Percentiles rank a stretch among this genome's conserved stretches.
phyloP scores from a whole-genome alignment of 345 rosid genomes.

The Salix arbutifolia region DNA sequence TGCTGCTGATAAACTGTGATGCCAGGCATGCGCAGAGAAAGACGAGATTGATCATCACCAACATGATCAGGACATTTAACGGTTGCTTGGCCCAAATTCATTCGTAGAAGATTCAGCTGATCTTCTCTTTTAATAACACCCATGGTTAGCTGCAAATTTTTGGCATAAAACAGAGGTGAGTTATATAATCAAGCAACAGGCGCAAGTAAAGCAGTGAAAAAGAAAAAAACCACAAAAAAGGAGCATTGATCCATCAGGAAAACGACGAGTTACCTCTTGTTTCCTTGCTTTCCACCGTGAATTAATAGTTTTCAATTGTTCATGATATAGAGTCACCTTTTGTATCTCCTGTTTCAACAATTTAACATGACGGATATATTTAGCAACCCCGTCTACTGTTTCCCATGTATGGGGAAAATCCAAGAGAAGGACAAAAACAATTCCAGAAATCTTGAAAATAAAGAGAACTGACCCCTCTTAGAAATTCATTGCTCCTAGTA shows the following conservation, averaged over 20 bases:
- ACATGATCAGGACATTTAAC: neutral
- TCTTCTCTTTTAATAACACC: neutral
- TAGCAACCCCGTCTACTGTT: neutral
- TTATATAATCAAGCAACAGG: neutral
- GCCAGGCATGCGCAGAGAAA: neutral
- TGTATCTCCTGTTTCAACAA: slow-evolving; percentile 29
- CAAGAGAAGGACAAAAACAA: slow-evolving; percentile 12
- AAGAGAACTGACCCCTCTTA: slow-evolving; percentile 17
- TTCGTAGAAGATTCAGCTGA: neutral
- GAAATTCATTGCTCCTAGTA: slow-evolving; percentile 3
- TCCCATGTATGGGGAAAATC: neutral
- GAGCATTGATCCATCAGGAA: neutral
- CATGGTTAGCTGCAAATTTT: neutral
- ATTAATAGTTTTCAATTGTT: slow-evolving; percentile 15
- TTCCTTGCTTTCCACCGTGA: slow-evolving; percentile 21
- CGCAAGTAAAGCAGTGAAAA: neutral
- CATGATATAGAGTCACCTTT: neutral
- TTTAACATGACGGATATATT: neutral
- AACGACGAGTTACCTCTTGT: slow-evolving; percentile 18
- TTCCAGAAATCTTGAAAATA: neutral
- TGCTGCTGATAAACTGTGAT: neutral
- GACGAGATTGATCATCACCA: neutral
- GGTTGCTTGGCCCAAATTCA: neutral
- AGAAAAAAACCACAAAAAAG: neutral
- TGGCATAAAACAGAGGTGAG: neutral